Conservation (phyloP, 371 early-diverging fungal species). For the Quaeritorhiza haematococci region DNA sequence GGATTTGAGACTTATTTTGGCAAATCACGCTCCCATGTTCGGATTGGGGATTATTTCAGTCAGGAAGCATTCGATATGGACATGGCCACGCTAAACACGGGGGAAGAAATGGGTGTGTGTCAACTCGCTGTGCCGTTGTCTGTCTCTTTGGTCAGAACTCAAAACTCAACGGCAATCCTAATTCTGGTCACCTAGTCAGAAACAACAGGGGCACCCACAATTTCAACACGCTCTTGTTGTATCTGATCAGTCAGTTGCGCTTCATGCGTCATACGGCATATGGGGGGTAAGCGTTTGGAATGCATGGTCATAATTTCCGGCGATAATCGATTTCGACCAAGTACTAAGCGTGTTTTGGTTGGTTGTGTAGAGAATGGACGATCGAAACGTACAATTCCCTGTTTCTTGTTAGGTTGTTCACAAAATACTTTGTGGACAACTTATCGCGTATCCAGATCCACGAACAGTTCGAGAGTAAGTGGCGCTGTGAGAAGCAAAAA, state of each 20-base stretch:
- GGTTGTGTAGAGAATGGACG: constrained; percentile 46
- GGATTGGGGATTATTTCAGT: constrained; percentile 27
- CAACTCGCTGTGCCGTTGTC: neutral
- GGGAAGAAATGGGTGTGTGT: constrained; percentile 56
- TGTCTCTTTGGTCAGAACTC: neutral
- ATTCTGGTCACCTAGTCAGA: constrained; percentile 36
- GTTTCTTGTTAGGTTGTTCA: constrained; percentile 57
- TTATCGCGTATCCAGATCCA: constrained; percentile 50
- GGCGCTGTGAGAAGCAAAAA: too few relatives aligned
- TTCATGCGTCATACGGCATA: constrained; percentile 45
- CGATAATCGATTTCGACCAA: neutral
- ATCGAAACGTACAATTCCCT: constrained; percentile 63
- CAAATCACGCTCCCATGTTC: neutral
- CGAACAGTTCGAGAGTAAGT: constrained; percentile 58
- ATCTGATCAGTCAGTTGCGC: constrained; percentile 54
- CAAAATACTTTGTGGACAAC: constrained; percentile 65
- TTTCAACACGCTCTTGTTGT: constrained; percentile 59
- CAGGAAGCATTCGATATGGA: constrained; percentile 72
- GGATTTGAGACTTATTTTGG: too few relatives aligned
- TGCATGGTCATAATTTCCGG: too few relatives aligned
- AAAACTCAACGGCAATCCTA: neutral
- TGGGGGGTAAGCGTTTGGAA: constrained; percentile 52
- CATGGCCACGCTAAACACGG: constrained; percentile 59
- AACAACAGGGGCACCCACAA: constrained; percentile 63
- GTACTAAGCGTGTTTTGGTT: neutral